phyloP scores from a whole-genome alignment of 73 alveolate species.

The Uronychia binucleata region DNA sequence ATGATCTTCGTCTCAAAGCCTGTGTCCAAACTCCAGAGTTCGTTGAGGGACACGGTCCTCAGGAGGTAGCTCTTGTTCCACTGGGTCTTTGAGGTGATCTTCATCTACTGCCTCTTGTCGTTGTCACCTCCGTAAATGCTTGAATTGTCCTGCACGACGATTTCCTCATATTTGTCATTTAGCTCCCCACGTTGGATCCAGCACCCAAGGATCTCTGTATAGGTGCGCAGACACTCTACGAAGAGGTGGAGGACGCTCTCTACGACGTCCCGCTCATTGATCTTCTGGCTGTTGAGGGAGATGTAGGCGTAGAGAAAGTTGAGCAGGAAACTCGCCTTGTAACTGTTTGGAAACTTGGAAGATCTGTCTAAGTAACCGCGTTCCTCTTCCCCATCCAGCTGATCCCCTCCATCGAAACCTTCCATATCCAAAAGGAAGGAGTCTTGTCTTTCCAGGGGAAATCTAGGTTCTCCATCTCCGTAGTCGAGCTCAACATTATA shows the following conservation, averaged over 20 bases:
- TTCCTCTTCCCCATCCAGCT: neutral
- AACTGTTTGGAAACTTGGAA: neutral
- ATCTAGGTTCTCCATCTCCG: no score
- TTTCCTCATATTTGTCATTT: slow-evolving; percentile 25
- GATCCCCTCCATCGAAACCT: neutral
- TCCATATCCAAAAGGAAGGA: slow-evolving; percentile 7
- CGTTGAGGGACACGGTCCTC: slow-evolving; percentile 28
- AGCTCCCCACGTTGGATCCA: slow-evolving; percentile 52
- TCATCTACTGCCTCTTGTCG: neutral
- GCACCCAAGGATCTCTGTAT: slow-evolving; percentile 30
- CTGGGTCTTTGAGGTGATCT: slow-evolving; percentile 21
- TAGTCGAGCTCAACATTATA: no score
- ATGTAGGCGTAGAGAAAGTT: slow-evolving; percentile 45
- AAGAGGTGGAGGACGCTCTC: slow-evolving; percentile 30
- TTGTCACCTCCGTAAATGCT: neutral
- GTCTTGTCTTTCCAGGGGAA: no score
- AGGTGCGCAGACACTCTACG: slow-evolving; percentile 15
- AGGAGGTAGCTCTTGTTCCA: slow-evolving; percentile 43
- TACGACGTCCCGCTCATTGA: slow-evolving; percentile 16
- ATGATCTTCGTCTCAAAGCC: slow-evolving; percentile 20
- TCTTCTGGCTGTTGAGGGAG: slow-evolving; percentile 22
- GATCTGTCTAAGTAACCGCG: neutral
- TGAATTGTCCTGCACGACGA: slow-evolving; percentile 33
- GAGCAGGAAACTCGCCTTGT: slow-evolving; percentile 7
- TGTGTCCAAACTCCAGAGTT: slow-evolving; percentile 18